Base-by-base conservation (phyloP, 2,329 filamentous ascomycete genomes). In the Mariannaea sp. region DNA sequence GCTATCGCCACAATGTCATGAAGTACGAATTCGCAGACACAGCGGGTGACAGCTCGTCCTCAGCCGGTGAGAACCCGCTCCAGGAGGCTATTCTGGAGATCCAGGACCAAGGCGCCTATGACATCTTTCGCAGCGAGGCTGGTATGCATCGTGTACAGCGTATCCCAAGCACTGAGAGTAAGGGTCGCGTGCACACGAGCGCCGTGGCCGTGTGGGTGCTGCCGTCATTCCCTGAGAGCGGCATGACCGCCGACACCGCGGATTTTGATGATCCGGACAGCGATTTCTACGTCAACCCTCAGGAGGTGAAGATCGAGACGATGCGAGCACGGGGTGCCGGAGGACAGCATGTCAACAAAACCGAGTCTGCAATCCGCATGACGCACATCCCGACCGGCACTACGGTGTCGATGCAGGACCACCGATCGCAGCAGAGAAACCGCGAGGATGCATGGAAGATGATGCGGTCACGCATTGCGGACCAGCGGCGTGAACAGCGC, bases 341-440 rank as follows among this genome's bases (percentile, higher is more conserved):
- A 26, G 94, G 94, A 1, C 94, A 99, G 76, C 94, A 99, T 73
- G 94, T 99, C 69, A 99, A 99, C 76, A 97, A 93, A 71, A 99
- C 94, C 0, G 94, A 99, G 75, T 96, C 91, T 24, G 94, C 94
- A 3, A 90, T 99, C 56, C 87, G 94, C 8, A 80, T 99, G 65
- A 97, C 92, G 2, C 94, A 99, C 75, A 73, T 88, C 6, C 94
- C 94, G 2, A 96, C 92, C 1, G 89, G 89, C 38, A 94, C 86
- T 1, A 84, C 90, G 2, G 92, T 97, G 12, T 87, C 87, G 10
- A 96, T 97, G 81, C 94, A 99, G 72, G 94, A 99, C 70, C 87
- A 86, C 47, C 84, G 94, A 49, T 96, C 91, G 36, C 94, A 99
- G 75, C 86, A 90, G 63, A 85, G 90, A 60, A 99, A 99, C 73